Base-by-base conservation (phyloP, 768 basidiomycete species). In the Clitopilus passeckerianus region DNA sequence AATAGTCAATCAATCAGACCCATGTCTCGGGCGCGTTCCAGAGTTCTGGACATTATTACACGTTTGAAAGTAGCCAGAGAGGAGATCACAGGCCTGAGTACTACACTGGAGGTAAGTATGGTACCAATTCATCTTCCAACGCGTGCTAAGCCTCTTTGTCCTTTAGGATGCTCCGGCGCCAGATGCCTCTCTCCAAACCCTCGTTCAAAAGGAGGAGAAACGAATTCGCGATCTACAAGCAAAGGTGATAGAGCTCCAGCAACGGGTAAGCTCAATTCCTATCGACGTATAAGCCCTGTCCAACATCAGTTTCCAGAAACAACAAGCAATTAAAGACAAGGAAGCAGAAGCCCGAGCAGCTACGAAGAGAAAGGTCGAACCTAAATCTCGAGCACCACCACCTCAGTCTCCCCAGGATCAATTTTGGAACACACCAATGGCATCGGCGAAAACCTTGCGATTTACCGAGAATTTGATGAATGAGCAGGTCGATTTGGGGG, bases 341-440 rank as follows among this genome's bases (percentile, higher is more conserved):
- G 46, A 33, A 57, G 60, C 14, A 56, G 59, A 3, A 57, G 34
- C 20, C 20, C 18, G 20, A 50, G 10, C 20, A 18, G 20, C 18
- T 61, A 16, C 3, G 16, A 18, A 4, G 46, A 22, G n/a, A 5
- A 59, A 37, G 59, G 61, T 53, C 60, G 58, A 60, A 61, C 66
- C 52, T 66, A 62, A 55, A 63, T 66, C 53, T 65, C 56, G 55
- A 65, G 20, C 62, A 15, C 27, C 54, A 56, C 53, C 66, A 41
- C 63, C 71, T 22, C 58, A 68, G 71, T 66, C 75, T 7, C 74
- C 69, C 14, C 72, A 80, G 24, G 86, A 88, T 67, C 80, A 84
- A 35, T 77, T 87, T 66, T 89, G 87, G 86, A 80, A 77, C 30
- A 86, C 86, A 0, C 85, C 86, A 6, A 79, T 79, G 1, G 71